Evolutionary conservation across 1,284 basidiomycete species (phyloP).

Genomic region (Phlebopus sp.): DNA sequence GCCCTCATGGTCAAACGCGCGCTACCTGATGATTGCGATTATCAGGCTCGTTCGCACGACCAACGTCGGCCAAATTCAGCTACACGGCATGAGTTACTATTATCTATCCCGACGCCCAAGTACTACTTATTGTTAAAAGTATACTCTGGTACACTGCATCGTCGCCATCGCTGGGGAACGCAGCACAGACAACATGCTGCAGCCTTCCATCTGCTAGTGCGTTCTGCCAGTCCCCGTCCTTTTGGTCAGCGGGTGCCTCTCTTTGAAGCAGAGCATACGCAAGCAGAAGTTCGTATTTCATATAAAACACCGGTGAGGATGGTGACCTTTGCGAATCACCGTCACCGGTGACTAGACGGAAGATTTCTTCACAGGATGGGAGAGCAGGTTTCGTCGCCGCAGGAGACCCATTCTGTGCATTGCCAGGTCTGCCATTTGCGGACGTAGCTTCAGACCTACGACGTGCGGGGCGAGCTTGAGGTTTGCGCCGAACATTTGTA

Average conservation of each 20-base stretch:
- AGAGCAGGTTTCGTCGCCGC: conserved; percentile 16
- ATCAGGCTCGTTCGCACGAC: conserved; percentile 6
- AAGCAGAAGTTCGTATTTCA: conserved; percentile 48
- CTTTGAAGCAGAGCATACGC: conserved; percentile 47
- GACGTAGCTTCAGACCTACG: conserved; percentile 8
- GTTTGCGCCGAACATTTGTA: conserved; percentile 27
- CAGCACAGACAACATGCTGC: conserved; percentile 14
- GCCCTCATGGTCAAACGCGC: too few species aligned
- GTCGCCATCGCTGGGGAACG: conserved; percentile 20
- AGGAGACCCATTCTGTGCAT: conserved; percentile 15
- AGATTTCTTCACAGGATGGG: conserved; percentile 15
- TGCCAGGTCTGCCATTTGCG: conserved; percentile 10
- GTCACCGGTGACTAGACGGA: conserved; percentile 19
- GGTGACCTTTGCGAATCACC: conserved; percentile 26
- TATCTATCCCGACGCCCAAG: conserved; percentile 14
- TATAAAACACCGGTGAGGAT: conserved; percentile 21
- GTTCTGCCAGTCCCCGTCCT: conserved; percentile 45
- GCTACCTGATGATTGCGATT: too few species aligned
- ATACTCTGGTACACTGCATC: conserved; percentile 18
- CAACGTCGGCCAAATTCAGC: background rate
- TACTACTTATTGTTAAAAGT: conserved; percentile 15
- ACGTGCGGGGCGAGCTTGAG: conserved; percentile 33
- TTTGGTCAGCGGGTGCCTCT: conserved; percentile 28
- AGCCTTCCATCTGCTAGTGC: conserved; percentile 17
- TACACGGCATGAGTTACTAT: background rate